Evolutionary conservation across 768 basidiomycete genomes (phyloP).

Genomic region (Crassisporium funariophilum): DNA sequence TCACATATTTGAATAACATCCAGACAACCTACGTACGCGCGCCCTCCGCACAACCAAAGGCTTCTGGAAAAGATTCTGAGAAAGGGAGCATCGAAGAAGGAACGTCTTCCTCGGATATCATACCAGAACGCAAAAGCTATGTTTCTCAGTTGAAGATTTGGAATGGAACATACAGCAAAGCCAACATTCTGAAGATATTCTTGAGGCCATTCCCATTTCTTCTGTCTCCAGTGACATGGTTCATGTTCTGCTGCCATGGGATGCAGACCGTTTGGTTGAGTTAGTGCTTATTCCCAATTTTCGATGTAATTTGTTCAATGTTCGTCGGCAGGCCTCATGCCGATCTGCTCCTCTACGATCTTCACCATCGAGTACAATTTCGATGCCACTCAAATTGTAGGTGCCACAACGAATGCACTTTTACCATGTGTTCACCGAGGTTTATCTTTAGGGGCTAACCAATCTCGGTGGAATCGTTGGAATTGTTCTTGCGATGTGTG

Average conservation of each 20-base stretch:
- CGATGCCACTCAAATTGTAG: conserved; percentile 40
- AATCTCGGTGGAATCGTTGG: conserved; percentile 46
- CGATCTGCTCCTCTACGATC: conserved; percentile 46
- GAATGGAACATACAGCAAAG: conserved; percentile 38
- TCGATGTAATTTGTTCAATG: not conserved
- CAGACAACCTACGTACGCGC: conserved; percentile 37
- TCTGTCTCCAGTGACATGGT: conserved; percentile 43
- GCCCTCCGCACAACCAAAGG: not conserved
- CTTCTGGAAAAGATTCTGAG: conserved; percentile 5
- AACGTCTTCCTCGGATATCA: conserved; percentile 7
- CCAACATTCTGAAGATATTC: conserved; percentile 37
- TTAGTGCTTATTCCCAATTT: conserved; percentile 15
- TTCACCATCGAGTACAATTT: conserved; percentile 47
- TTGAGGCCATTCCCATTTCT: conserved; percentile 45
- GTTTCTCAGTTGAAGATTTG: conserved; percentile 37
- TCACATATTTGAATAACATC: not conserved
- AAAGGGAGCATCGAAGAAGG: conserved; percentile 22
- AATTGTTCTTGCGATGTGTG: conserved; percentile 38
- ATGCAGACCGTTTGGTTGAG: conserved; percentile 50
- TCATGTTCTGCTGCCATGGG: conserved; percentile 39
- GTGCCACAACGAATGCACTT: not conserved
- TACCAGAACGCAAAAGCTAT: conserved; percentile 26
- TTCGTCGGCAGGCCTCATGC: conserved; percentile 36
- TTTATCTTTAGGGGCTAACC: conserved; percentile 34
- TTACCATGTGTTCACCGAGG: not conserved